Conservation (phyloP, 2,329 filamentous ascomycete genomes). For the Fonsecaea multimorphosa region DNA sequence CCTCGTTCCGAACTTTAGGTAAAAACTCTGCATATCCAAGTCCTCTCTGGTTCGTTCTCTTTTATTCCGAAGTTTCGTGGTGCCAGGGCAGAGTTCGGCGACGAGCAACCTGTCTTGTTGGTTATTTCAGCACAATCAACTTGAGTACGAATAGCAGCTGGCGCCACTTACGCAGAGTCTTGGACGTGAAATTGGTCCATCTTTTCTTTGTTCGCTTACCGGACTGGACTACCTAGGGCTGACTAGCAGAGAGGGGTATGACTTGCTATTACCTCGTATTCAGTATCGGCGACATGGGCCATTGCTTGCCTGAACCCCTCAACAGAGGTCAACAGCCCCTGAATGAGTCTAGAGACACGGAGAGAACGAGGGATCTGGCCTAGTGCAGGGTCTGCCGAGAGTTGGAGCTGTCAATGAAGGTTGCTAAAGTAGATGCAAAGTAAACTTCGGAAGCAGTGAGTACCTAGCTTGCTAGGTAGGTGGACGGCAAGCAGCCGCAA, state of each 20-base stretch:
- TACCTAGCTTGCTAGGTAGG: background rate
- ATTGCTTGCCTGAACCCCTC: constrained; percentile 1
- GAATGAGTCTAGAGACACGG: constrained; percentile 1
- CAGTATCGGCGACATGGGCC: background rate
- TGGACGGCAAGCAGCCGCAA: background rate
- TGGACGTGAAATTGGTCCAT: background rate
- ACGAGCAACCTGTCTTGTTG: background rate
- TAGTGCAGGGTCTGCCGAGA: constrained; percentile 1
- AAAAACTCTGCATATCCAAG: background rate
- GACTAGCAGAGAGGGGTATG: background rate
- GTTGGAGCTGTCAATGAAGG: background rate
- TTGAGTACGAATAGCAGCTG: background rate
- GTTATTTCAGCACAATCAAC: too few relatives aligned
- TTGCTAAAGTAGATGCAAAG: too few relatives aligned
- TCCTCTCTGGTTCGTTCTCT: background rate
- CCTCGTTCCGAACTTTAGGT: background rate
- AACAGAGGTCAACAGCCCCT: background rate
- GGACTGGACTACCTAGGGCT: background rate
- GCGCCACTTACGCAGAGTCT: background rate
- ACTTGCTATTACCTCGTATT: background rate
- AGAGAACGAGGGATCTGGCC: background rate
- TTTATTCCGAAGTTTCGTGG: background rate
- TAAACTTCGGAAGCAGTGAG: background rate
- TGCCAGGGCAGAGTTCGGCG: background rate
- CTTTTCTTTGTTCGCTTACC: background rate